A percentile compares a stretch with the other conserved stretches of the same genome.
These are phyloP conservation scores for Aspergillus sp. DNA, from an alignment of 2,329 filamentous ascomycete genomes.

Conservation along the genomic window DNA sequence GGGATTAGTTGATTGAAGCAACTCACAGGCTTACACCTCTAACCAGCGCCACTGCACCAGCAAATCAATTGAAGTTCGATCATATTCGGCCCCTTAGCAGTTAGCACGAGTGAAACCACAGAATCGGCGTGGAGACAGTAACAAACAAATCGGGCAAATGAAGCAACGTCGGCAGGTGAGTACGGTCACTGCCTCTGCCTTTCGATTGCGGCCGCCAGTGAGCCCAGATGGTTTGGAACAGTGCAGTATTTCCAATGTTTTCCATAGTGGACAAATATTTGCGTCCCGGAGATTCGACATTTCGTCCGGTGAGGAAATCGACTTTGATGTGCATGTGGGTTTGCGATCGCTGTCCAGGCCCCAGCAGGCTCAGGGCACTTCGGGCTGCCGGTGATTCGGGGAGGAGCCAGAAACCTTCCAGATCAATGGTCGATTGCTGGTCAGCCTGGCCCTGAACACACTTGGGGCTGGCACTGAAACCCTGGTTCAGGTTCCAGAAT, in stretches of 20 bases:
- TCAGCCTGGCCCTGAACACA: too few species aligned
- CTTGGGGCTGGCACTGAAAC: not conserved
- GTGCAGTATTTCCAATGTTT: not conserved
- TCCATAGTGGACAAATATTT: not conserved
- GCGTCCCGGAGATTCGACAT: not conserved
- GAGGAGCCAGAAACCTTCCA: not conserved
- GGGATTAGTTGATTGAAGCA: not conserved
- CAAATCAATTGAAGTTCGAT: not conserved
- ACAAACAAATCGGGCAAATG: not conserved
- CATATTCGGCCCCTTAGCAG: not conserved
- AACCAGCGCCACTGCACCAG: not conserved
- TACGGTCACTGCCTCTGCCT: not conserved
- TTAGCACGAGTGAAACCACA: not conserved
- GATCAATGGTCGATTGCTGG: not conserved
- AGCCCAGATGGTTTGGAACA: not conserved
- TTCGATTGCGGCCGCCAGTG: not conserved
- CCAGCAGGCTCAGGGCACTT: not conserved
- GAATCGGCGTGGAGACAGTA: not conserved
- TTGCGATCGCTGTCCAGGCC: not conserved
- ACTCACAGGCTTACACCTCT: not conserved
- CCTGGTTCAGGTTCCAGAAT: not conserved
- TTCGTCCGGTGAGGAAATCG: not conserved
- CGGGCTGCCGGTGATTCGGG: not conserved
- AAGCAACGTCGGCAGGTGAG: too few species aligned
- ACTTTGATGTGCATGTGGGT: not conserved